phyloP scores from a whole-genome alignment of 495 filamentous ascomycete genomes.

The Endocarpon pusillum region DNA sequence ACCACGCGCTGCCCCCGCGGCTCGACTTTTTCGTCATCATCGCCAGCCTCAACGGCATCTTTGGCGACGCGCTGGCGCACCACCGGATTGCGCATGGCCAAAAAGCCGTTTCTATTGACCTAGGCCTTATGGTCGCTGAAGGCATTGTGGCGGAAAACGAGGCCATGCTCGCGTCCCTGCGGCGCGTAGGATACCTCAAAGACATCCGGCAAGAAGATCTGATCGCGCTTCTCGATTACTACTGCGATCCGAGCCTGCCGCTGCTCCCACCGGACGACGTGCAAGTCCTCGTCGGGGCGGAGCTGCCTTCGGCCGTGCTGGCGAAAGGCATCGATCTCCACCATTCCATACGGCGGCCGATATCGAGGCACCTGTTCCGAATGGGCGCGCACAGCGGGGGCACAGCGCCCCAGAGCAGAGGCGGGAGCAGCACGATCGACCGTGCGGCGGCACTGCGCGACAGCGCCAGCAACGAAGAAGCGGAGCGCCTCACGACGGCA shows the following conservation, averaged over 20 bases:
- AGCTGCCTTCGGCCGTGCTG: neutral
- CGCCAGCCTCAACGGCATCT: slow-evolving; percentile 13
- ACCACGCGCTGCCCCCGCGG: slow-evolving; percentile 11
- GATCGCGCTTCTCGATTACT: slow-evolving; percentile 16
- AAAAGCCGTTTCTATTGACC: slow-evolving; percentile 10
- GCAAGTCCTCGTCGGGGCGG: slow-evolving; percentile 12
- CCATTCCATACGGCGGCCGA: neutral
- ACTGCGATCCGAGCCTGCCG: slow-evolving; percentile 15
- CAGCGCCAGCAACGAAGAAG: neutral
- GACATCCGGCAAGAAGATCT: slow-evolving; percentile 9
- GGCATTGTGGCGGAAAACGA: slow-evolving; percentile 9
- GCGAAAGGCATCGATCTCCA: neutral
- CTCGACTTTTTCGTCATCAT: slow-evolving; percentile 30
- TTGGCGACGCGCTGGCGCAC: slow-evolving; percentile 16
- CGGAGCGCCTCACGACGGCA: neutral
- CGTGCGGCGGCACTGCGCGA: neutral
- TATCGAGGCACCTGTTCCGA: neutral
- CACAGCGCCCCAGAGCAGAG: neutral
- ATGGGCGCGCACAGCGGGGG: neutral
- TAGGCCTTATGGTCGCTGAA: slow-evolving; percentile 14
- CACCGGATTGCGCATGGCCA: slow-evolving; percentile 10
- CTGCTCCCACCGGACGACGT: slow-evolving; percentile 7
- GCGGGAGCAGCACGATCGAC: neutral
- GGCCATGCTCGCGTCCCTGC: neutral
- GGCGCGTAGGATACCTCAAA: neutral